These are phyloP conservation scores for Xylariaceae sp. DNA, from an alignment of 2,329 filamentous ascomycete genomes.

Conservation along the genomic window DNA sequence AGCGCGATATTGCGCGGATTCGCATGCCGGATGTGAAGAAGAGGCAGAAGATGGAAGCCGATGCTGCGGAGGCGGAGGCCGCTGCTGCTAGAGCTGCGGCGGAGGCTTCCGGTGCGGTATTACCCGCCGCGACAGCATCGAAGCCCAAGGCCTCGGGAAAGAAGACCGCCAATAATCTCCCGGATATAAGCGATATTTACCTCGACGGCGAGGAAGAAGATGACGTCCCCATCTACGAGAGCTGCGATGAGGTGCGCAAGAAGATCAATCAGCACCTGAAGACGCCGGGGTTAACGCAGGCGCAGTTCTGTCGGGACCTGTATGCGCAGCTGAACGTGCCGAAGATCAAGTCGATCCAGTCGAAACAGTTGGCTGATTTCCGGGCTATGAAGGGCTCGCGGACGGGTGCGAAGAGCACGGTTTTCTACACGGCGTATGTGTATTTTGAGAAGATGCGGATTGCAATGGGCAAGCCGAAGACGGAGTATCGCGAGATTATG, in stretches of 20 bases:
- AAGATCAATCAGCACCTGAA: conserved; percentile 52
- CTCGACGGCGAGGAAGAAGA: conserved; percentile 42
- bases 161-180: conserved; percentile 12
- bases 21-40: conserved; percentile 27
- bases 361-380: conserved; percentile 45
- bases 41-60: conserved; percentile 21
- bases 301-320: conserved; percentile 43
- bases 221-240: conserved; percentile 47
- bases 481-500: conserved; percentile 45
- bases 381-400: conserved; percentile 43
- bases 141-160: background rate
- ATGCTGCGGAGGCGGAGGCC: conserved; percentile 6
- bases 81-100: background rate
- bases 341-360: conserved; percentile 29
- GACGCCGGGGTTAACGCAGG: conserved; percentile 42
- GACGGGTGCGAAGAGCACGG: conserved; percentile 40
- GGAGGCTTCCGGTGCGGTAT: too few relatives aligned
- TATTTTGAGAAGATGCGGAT: conserved; percentile 57
- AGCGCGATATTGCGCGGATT: conserved; percentile 22
- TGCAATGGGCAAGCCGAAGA: conserved; percentile 47
- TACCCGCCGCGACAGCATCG: background rate
- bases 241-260: conserved; percentile 51
- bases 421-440: conserved; percentile 52
- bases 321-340: conserved; percentile 35
- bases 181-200: conserved; percentile 37